Conservation (phyloP, 257 asterid genomes). For the Nicotiana knightiana region DNA sequence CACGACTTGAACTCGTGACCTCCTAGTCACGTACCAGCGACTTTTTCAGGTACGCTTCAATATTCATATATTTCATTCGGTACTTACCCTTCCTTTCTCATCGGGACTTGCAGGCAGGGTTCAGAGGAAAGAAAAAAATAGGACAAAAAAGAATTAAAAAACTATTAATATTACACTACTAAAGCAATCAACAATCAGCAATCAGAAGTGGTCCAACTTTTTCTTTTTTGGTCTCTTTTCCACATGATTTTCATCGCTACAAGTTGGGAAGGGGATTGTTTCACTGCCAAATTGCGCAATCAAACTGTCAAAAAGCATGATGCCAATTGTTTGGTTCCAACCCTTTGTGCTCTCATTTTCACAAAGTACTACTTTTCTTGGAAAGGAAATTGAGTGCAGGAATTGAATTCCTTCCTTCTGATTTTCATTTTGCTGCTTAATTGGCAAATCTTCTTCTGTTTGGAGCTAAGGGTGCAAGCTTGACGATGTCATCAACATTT, state of each 20-base stretch:
- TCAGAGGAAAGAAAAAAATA: constrained; percentile 5
- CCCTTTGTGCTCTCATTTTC: constrained; percentile 31
- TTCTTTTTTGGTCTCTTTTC: constrained; percentile 6
- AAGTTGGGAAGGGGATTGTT: constrained; percentile 21
- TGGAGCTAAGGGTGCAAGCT: background rate
- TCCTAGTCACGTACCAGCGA: too few relatives aligned
- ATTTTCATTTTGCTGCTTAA: background rate
- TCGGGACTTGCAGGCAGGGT: constrained; percentile 37
- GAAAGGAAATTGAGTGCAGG: constrained; percentile 14
- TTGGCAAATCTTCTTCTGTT: background rate
- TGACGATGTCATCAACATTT: background rate
- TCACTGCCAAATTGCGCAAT: constrained; percentile 27
- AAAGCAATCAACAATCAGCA: background rate
- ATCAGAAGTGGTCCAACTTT: constrained; percentile 34
- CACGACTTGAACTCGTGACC: too few relatives aligned
- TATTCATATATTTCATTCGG: constrained; percentile 16
- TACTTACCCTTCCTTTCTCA: constrained; percentile 30
- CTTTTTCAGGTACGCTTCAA: background rate
- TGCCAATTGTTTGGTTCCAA: constrained; percentile 29
- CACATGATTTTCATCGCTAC: constrained; percentile 36
- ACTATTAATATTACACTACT: background rate
- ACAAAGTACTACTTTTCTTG: constrained; percentile 24
- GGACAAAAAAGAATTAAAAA: too few relatives aligned
- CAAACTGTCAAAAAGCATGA: constrained; percentile 20
- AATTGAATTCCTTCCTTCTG: constrained; percentile 12